Percentiles rank a stretch among this genome's conserved stretches.
Conservation (phyloP, 1,284 basidiomycete genomes). For the Butyriboletus appendiculatus region DNA sequence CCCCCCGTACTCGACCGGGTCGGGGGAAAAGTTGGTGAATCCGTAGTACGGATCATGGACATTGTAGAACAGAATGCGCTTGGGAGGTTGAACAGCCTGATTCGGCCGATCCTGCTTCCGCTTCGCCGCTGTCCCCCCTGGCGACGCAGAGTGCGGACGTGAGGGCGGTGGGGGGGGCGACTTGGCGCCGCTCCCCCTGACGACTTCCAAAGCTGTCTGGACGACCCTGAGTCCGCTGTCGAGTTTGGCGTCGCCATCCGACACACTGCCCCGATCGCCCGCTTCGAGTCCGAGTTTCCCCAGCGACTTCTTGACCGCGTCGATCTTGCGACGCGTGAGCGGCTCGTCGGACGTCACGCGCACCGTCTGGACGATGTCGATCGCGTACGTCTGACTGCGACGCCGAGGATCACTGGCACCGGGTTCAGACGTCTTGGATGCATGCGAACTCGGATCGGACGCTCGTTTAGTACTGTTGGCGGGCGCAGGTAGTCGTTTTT, state of each 20-base stretch:
- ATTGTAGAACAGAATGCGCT: constrained; percentile 35
- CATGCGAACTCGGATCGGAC: constrained; percentile 3
- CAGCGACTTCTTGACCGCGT: constrained; percentile 33
- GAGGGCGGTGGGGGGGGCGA: constrained; percentile 10
- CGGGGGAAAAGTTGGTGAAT: constrained; percentile 44
- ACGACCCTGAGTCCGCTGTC: constrained; percentile 26
- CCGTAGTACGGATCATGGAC: constrained; percentile 37
- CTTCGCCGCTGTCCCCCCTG: constrained; percentile 5
- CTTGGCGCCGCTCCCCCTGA: constrained; percentile 11
- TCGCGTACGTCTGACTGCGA: constrained; percentile 22
- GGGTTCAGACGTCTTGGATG: neutral
- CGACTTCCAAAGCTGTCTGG: constrained; percentile 28
- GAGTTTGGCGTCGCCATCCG: constrained; percentile 26
- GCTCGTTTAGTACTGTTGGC: constrained; percentile 8
- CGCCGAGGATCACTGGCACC: neutral
- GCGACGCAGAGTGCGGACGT: constrained; percentile 26
- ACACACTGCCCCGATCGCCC: constrained; percentile 32
- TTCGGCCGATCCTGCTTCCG: constrained; percentile 6
- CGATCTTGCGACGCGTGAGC: constrained; percentile 28
- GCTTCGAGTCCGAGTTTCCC: constrained; percentile 21
- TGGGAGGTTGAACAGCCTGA: constrained; percentile 7
- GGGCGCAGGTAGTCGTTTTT: constrained; percentile 21
- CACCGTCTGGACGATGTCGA: constrained; percentile 35
- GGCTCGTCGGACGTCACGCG: constrained; percentile 30
- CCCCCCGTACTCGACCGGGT: constrained; percentile 38